These are phyloP conservation scores for Solanum hybrid DNA, from an alignment of 305 asterid species.

Conservation along the genomic window DNA sequence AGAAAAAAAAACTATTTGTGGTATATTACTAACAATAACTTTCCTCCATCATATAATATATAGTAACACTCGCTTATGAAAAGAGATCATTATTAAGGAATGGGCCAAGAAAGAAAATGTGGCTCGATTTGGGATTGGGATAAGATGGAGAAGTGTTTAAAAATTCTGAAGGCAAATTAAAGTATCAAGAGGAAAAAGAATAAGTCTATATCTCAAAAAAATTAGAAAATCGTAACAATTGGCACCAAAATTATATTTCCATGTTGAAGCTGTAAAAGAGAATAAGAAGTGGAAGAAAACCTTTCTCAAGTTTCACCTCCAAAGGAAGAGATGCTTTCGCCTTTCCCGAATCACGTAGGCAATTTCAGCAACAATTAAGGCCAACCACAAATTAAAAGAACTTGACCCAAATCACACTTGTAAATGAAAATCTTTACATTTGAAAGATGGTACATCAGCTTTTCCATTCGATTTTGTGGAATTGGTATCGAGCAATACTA, in stretches of 20 bases:
- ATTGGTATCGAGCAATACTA: conserved; percentile 25
- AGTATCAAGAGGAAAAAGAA: too few species aligned
- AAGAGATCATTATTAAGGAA: too few species aligned
- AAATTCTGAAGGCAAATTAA: too few species aligned
- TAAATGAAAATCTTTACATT: conserved; percentile 13
- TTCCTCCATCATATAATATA: too few species aligned
- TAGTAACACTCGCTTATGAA: too few species aligned
- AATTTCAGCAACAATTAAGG: neutral
- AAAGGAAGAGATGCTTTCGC: conserved; percentile 33
- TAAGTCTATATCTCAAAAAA: too few species aligned
- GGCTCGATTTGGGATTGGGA: too few species aligned
- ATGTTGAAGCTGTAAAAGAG: neutral
- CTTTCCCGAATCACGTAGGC: neutral
- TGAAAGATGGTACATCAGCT: conserved; percentile 1
- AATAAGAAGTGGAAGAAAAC: conserved; percentile 13
- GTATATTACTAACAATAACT: too few species aligned
- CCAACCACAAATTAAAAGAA: neutral
- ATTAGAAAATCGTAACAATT: too few species aligned
- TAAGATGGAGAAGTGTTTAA: too few species aligned
- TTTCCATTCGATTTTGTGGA: conserved; percentile 22
- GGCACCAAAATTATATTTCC: neutral
- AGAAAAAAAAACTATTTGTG: too few species aligned
- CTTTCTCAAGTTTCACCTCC: conserved; percentile 45
- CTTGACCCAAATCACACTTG: neutral
- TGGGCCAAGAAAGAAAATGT: too few species aligned